phyloP scores from a whole-genome alignment of 768 basidiomycete species.

The Neoboletus brunneissimus region DNA sequence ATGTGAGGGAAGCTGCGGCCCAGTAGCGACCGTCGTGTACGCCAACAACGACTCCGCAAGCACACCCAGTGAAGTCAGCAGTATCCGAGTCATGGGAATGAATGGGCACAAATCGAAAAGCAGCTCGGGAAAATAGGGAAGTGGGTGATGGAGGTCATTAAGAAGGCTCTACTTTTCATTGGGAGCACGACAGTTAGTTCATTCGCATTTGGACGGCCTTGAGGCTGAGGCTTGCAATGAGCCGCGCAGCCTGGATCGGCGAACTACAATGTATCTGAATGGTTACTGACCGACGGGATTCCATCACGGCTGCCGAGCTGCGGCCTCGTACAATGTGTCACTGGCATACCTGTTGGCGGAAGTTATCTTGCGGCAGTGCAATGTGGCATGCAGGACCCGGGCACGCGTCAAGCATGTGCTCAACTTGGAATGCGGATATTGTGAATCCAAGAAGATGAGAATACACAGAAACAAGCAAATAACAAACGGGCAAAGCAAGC shows the following conservation, averaged over 20 bases:
- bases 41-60: slow-evolving; percentile 10
- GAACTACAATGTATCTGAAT: not conserved
- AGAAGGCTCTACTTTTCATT: slow-evolving; percentile 11
- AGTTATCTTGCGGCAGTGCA: slow-evolving; percentile 10
- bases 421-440: slow-evolving; percentile 9
- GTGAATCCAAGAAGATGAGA: slow-evolving; percentile 10
- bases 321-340: slow-evolving; percentile 1
- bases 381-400: slow-evolving; percentile 11
- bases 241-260: slow-evolving; percentile 1
- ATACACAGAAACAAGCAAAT: slow-evolving; percentile 18
- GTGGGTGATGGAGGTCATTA: slow-evolving; percentile 1
- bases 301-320: not conserved
- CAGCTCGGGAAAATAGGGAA: slow-evolving; percentile 5
- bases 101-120: slow-evolving; percentile 1
- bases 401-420: slow-evolving; percentile 24
- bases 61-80: slow-evolving; percentile 5
- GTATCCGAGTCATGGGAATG: slow-evolving; percentile 1
- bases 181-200: not conserved
- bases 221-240: slow-evolving; percentile 2
- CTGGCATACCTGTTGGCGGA: slow-evolving; percentile 3
- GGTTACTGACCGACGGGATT: not conserved
- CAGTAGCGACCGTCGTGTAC: not conserved
- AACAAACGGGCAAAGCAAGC: slow-evolving; percentile 21
- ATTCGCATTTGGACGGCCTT: slow-evolving; percentile 6
- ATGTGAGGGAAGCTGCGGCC: not conserved